These are phyloP conservation scores for Fonsecaea pedrosoi DNA, from an alignment of 2,329 filamentous ascomycete genomes.

Conservation along the genomic window DNA sequence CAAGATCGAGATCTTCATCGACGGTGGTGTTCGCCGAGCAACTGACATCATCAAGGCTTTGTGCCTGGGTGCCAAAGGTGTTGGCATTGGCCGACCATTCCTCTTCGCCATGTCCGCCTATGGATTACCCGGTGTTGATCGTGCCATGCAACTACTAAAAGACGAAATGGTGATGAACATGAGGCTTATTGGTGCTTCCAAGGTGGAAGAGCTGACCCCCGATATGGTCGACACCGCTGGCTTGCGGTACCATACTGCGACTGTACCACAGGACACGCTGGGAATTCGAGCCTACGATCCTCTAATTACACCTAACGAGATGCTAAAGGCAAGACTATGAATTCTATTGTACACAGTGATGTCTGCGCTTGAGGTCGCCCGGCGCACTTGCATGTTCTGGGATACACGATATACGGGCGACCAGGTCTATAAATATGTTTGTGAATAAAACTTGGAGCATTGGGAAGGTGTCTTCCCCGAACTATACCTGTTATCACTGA, in stretches of 20 bases:
- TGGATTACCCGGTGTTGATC: slow-evolving; percentile 82
- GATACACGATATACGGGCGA: background rate
- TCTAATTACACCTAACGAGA: slow-evolving; percentile 57
- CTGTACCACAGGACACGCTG: slow-evolving; percentile 68
- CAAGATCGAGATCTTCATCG: slow-evolving; percentile 85
- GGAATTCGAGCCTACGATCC: slow-evolving; percentile 64
- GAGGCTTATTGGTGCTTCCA: slow-evolving; percentile 83
- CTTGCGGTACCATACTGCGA: slow-evolving; percentile 65
- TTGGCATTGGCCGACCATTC: slow-evolving; percentile 94
- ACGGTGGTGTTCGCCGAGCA: slow-evolving; percentile 86
- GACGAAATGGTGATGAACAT: slow-evolving; percentile 99
- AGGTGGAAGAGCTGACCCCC: slow-evolving; percentile 77
- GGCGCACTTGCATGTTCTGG: background rate
- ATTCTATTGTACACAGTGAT: background rate
- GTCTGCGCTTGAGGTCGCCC: background rate
- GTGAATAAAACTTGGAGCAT: slow-evolving; percentile 6
- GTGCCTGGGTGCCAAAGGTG: slow-evolving; percentile 87
- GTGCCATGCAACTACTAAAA: slow-evolving; percentile 89
- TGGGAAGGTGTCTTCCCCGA: background rate
- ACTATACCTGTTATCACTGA: background rate
- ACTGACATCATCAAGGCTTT: slow-evolving; percentile 96
- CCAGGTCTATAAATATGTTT: background rate
- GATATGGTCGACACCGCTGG: slow-evolving; percentile 79
- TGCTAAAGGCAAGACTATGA: slow-evolving; percentile 53
- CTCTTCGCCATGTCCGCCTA: slow-evolving; percentile 96